Base-by-base conservation (phyloP, 768 basidiomycete species). In the Lentinula guzmanii region DNA sequence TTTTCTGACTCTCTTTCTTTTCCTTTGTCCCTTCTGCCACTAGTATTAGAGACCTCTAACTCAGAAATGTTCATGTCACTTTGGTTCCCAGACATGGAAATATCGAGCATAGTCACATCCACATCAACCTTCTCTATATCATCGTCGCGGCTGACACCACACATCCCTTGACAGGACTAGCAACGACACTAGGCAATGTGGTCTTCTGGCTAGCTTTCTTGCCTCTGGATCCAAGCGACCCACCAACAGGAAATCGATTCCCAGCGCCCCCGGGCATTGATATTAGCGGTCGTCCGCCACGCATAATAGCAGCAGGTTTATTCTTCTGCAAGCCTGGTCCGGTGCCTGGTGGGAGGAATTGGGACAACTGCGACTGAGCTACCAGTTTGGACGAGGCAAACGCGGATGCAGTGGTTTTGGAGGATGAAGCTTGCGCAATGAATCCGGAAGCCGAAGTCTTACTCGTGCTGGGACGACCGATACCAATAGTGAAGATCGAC, bases 101-200 rank as follows among this genome's bases (percentile, higher is more conserved):
- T 33, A 61, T 46, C 33, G 45, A 53, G 50, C 50, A 52, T 21
- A 8, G 54, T 45, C 2, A 16, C 18, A 37, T 48, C 61, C n/a
- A 4, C 60, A 18, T 28, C 43, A n/a, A 6, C 10, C 18, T 60
- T 62, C 53, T 74, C 65, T 42, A 71, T 66, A 56, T 56, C 50
- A 53, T 56, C 46, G 34, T 16, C 52, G 6, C 55, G 31, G 28
- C 46, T 16, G 50, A 5, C 63, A 58, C 24, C 42, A 35, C 68
- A 11, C 68, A 69, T 15, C 78, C 79, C 70, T 83, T 83, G 8
- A 80, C 75, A 34, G 82, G 82, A 64, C 81, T 82, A 21, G 73
- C 80, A 61, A 77, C 73, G 4, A 83, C 80, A 62, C 72, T 77
- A 0, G 82, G 78, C 53, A 83, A 68, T 41, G 70, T 74, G 3